Evolutionary conservation across 768 basidiomycete species (phyloP).

Genomic region (Agrocybe chaxingu): DNA sequence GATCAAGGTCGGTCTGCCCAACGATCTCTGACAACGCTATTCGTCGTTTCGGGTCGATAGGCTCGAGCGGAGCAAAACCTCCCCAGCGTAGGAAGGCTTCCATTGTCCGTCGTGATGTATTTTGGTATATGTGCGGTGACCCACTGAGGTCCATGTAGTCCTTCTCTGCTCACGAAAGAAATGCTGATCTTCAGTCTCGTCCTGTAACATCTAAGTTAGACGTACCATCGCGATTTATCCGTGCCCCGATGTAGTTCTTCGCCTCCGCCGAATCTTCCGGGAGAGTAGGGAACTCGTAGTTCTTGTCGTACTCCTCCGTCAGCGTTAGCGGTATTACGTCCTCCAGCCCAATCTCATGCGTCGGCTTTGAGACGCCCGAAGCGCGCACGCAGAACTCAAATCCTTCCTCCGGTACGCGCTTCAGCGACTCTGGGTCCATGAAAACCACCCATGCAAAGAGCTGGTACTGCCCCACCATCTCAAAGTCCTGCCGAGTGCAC

Average conservation of each 20-base stretch:
- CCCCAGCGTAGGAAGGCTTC: slow-evolving; percentile 33
- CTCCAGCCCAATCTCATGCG: slow-evolving; percentile 32
- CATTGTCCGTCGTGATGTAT: slow-evolving; percentile 10
- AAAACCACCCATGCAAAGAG: slow-evolving; percentile 42
- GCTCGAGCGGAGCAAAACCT: slow-evolving; percentile 29
- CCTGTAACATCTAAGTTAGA: background rate
- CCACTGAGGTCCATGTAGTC: background rate
- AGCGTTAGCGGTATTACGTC: slow-evolving; percentile 26
- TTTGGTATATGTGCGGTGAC: slow-evolving; percentile 3
- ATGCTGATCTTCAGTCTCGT: slow-evolving; percentile 4
- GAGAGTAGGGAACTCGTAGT: slow-evolving; percentile 8
- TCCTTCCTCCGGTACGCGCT: slow-evolving; percentile 28
- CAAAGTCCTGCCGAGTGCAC: slow-evolving; percentile 38
- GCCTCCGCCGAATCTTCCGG: slow-evolving; percentile 5
- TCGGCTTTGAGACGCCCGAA: slow-evolving; percentile 18
- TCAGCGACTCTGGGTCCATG: slow-evolving; percentile 36
- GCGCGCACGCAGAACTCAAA: slow-evolving; percentile 24
- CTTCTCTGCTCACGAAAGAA: background rate
- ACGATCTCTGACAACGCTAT: slow-evolving; percentile 16
- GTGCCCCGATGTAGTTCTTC: slow-evolving; percentile 14
- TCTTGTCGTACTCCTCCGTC: slow-evolving; percentile 12
- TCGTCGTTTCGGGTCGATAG: slow-evolving; percentile 19
- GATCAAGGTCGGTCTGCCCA: slow-evolving; percentile 7
- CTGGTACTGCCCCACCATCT: slow-evolving; percentile 41
- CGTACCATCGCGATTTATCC: slow-evolving; percentile 17